Percentiles rank a stretch among this genome's conserved stretches.
Conservation (phyloP, 495 filamentous ascomycete species). For the Talaromyces adpressus region DNA sequence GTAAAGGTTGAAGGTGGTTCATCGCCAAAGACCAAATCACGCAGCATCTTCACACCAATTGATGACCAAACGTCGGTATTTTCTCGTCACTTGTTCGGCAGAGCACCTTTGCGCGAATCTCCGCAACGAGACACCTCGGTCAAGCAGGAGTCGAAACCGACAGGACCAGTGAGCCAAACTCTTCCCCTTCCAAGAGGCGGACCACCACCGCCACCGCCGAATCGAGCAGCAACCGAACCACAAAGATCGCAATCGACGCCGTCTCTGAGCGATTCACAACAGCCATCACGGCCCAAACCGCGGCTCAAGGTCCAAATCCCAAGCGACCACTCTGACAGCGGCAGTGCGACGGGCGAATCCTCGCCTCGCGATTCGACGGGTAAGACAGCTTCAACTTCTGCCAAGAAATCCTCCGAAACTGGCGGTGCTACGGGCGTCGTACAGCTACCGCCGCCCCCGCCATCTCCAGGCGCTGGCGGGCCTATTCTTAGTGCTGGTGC, state of each 20-base stretch:
- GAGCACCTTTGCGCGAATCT: slow-evolving; percentile 37
- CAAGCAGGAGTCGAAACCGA: slow-evolving; percentile 15
- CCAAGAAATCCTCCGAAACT: slow-evolving; percentile 46
- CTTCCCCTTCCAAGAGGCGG: slow-evolving; percentile 37
- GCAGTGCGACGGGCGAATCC: slow-evolving; percentile 66
- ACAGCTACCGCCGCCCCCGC: slow-evolving; percentile 84
- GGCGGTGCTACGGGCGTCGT: slow-evolving; percentile 59
- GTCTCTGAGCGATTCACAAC: slow-evolving; percentile 54
- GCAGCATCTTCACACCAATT: slow-evolving; percentile 95
- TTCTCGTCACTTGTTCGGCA: slow-evolving; percentile 71
- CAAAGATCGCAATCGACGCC: slow-evolving; percentile 38
- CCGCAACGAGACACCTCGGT: slow-evolving; percentile 33
- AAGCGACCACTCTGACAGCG: slow-evolving; percentile 78
- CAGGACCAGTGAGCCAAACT: slow-evolving; percentile 9
- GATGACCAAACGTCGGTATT: slow-evolving; percentile 87
- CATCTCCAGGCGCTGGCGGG: slow-evolving; percentile 49
- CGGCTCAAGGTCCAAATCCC: slow-evolving; percentile 91
- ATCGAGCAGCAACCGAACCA: slow-evolving; percentile 41
- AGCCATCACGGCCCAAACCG: slow-evolving; percentile 66
- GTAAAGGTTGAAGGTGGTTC: slow-evolving; percentile 39
- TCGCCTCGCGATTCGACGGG: slow-evolving; percentile 67
- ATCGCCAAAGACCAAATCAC: slow-evolving; percentile 65
- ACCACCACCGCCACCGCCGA: slow-evolving; percentile 32
- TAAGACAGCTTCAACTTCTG: slow-evolving; percentile 44
- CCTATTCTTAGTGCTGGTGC: slow-evolving; percentile 86